Percentiles rank a stretch among this genome's conserved stretches.
phyloP scores from a whole-genome alignment of 1,284 basidiomycete genomes.

The Papiliotrema fonsecae region DNA sequence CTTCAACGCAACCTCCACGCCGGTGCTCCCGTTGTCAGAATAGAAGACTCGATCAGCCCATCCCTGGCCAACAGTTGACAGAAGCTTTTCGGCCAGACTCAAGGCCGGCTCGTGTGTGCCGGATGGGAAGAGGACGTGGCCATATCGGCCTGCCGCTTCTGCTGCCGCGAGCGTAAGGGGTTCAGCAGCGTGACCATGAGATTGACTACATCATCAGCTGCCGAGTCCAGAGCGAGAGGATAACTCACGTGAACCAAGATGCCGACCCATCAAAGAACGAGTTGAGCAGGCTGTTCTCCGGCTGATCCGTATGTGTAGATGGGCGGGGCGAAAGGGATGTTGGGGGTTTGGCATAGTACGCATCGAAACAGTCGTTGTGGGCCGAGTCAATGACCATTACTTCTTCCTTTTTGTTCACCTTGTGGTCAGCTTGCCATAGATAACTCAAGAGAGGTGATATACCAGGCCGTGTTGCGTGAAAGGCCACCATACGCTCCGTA shows the following conservation, averaged over 20 bases:
- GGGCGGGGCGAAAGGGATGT: too few relatives aligned
- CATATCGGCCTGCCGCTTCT: slow-evolving; percentile 84
- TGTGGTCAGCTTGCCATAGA: slow-evolving; percentile 10
- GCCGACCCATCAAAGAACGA: slow-evolving; percentile 86
- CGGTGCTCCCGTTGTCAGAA: slow-evolving; percentile 87
- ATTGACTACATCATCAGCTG: slow-evolving; percentile 54
- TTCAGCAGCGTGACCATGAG: slow-evolving; percentile 76
- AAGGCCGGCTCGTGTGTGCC: slow-evolving; percentile 82
- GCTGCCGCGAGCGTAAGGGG: slow-evolving; percentile 80
- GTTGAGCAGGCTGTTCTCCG: slow-evolving; percentile 52
- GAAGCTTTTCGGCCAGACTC: slow-evolving; percentile 40
- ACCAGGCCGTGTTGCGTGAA: slow-evolving; percentile 81
- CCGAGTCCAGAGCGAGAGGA: background rate
- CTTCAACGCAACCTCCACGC: slow-evolving; percentile 6
- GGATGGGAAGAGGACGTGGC: slow-evolving; percentile 93
- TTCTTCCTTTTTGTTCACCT: slow-evolving; percentile 62
- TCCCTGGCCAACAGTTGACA: slow-evolving; percentile 55
- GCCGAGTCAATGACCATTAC: slow-evolving; percentile 92
- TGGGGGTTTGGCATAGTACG: slow-evolving; percentile 51
- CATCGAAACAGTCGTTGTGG: slow-evolving; percentile 75
- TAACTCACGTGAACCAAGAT: slow-evolving; percentile 83
- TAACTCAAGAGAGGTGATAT: slow-evolving; percentile 7
- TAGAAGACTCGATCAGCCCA: slow-evolving; percentile 93
- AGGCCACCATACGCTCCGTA: slow-evolving; percentile 90
- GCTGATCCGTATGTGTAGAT: slow-evolving; percentile 18